Evolutionary conservation across 495 filamentous ascomycete genomes (phyloP), one percentile per base, ranked within the genome.

Genomic region (Podospora fimiseda): DNA sequence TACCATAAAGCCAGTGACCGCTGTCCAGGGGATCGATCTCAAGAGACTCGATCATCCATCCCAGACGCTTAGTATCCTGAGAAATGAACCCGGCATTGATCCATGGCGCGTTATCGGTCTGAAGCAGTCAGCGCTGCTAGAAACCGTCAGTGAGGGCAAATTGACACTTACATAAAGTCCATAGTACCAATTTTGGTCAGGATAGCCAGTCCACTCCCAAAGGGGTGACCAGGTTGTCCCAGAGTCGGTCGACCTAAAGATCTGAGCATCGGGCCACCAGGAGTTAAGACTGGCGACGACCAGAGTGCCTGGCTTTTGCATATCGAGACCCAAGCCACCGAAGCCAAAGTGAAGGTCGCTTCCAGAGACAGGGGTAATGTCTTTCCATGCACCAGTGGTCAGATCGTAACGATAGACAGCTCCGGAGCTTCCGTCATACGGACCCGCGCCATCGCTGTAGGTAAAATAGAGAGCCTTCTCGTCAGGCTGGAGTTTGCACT

Each of bases 31-130:
- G 81, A 52, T 84, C 70, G 46, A 84, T 83, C 13, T 75, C 74
- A 16, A 84, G 67, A 0, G 78, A 70, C 47, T 83, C 80, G 24
- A 84, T 80, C 81, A 82, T 83, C 80, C 81, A 83, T 36, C 80
- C 81, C 19, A 83, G 67, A 27, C 70, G 70, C 61, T 77, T 76
- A 15, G 60, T 73, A 51, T 76, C 74, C 9, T 63, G 58, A 14
- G 71, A 69, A 21, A 76, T 50, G 51, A 74, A 76, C 24, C 69
- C 75, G 27, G 67, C 59, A 58, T 71, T 69, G 60, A 73, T 71
- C 77, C 77, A 78, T 24, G 73, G 75, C 11, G 68, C 77, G 46
- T 66, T 74, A 23, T 64, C 61, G 43, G 69, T 68, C 52, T 60
- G 52, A 8, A 9, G 1, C 1, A 18, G 52, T 48, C 9, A 56